Evolutionary conservation across 805 yeast species (phyloP).

Genomic region (Hemisphaericaspora nanyangensis): DNA sequence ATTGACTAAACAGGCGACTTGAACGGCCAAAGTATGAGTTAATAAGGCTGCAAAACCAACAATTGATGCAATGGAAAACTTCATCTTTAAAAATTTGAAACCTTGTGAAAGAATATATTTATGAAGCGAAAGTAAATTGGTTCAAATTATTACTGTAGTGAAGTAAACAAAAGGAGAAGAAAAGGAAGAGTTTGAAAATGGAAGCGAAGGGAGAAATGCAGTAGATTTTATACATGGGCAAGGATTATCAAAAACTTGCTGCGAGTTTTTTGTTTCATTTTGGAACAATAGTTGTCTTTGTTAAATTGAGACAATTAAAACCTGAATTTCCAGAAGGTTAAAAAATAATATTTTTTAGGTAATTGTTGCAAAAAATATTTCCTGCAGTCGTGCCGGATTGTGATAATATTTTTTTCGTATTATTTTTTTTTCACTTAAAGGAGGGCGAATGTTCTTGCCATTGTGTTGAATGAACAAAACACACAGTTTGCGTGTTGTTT

Average conservation of each 20-base stretch:
- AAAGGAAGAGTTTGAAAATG: not conserved
- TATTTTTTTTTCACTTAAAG: no score
- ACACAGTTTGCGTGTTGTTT: no score
- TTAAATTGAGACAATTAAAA: no score
- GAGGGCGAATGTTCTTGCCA: no score
- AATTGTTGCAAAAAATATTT: not conserved
- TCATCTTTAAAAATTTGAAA: conserved; percentile 5
- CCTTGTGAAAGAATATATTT: conserved; percentile 1
- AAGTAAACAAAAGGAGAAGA: not conserved
- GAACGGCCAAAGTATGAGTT: conserved; percentile 24
- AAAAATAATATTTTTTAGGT: not conserved
- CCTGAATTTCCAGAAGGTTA: no score
- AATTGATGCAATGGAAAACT: conserved; percentile 6
- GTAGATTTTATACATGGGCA: not conserved
- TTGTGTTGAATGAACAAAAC: no score
- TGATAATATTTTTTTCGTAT: no score
- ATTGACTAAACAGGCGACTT: conserved; percentile 36
- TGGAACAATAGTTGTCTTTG: no score
- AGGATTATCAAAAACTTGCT: not conserved
- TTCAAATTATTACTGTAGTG: not conserved
- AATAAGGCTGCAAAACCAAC: conserved; percentile 13
- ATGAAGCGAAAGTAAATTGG: conserved; percentile 3
- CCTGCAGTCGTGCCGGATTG: no score
- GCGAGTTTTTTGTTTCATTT: no score
- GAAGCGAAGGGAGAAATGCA: not conserved